Percentiles rank a stretch among this genome's conserved stretches.
Conservation (phyloP, 202 grass and related monocot species). For the Zoysia matrella region DNA sequence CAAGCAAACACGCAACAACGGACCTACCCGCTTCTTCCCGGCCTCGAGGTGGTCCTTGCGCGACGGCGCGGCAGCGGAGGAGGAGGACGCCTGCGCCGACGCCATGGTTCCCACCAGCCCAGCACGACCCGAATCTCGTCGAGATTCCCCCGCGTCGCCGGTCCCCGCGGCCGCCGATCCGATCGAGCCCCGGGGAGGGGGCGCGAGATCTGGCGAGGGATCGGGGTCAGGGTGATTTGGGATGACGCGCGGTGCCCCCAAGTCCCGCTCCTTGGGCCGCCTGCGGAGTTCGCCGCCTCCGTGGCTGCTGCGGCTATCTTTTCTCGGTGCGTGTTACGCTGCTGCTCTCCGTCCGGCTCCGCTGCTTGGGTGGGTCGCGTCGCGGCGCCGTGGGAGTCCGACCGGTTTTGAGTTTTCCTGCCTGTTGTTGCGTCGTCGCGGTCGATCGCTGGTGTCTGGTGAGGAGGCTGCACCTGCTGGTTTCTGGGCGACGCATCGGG, state of each 20-base stretch:
- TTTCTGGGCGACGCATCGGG: slow-evolving; percentile 1
- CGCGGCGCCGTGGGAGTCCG: slow-evolving; percentile 32
- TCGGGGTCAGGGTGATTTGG: slow-evolving; percentile 48
- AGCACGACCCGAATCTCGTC: slow-evolving; percentile 38
- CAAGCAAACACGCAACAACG: slow-evolving; percentile 28
- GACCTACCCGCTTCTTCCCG: slow-evolving; percentile 89
- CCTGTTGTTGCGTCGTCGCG: slow-evolving; percentile 54
- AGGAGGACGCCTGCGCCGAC: slow-evolving; percentile 73
- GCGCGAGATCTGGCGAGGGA: slow-evolving; percentile 60
- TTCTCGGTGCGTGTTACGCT: slow-evolving; percentile 30
- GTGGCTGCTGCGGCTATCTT: background rate
- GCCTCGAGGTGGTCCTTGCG: slow-evolving; percentile 88
- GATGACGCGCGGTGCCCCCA: slow-evolving; percentile 44
- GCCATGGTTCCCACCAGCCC: slow-evolving; percentile 64
- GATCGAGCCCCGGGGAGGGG: slow-evolving; percentile 38
- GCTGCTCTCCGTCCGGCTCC: background rate
- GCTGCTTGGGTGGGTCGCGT: slow-evolving; percentile 14
- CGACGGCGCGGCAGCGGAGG: slow-evolving; percentile 39
- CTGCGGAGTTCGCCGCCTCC: slow-evolving; percentile 22
- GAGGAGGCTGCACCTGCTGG: background rate
- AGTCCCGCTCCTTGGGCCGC: slow-evolving; percentile 46
- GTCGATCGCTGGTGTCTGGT: slow-evolving; percentile 27
- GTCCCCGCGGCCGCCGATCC: slow-evolving; percentile 47
- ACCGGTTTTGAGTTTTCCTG: slow-evolving; percentile 32
- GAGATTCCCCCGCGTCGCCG: slow-evolving; percentile 49